Evolutionary conservation across 352 stramenopile genomes (phyloP), one percentile per base, ranked within the genome.

Genomic region (Aphanomyces astaci): DNA sequence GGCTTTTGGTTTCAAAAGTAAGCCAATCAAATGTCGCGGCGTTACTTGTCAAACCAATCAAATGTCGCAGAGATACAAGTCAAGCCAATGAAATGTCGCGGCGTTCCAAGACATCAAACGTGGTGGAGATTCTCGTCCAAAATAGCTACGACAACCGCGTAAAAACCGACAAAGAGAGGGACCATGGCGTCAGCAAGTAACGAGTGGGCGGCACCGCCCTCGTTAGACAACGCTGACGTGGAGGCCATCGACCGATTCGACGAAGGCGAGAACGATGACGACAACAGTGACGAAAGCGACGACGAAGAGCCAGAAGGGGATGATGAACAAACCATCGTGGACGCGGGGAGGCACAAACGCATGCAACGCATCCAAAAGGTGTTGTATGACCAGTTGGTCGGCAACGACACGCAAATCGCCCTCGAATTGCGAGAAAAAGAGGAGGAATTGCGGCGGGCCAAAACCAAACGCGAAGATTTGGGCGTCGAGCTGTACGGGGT

Each of bases 401-500:
- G 82, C 32, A 92, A 91, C 33, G 82, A 93, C 70, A 75, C 86
- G 64, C 81, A 82, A 27, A 59, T 93, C 27, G 78, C 77, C 46
- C 76, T 91, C 11, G 84, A 92, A 63, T 72, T 92, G 43, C 82
- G 82, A 22, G 82, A 91, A 63, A 90, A 88, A 59, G 81, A 91
- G 51, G 84, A 90, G 45, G 84, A 92, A 52, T 71, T 91, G 2
- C 76, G 77, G 43, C 79, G 83, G 9, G 73, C 83, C 40, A 90
- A 89, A 70, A 71, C 80, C 52, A 70, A 77, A 40, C 86, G 94
- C 22, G 94, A 98, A 73, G 81, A 95, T 66, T 76, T 95, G 4
- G 94, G 92, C 64, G 92, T 98, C 48, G 77, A 94, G 59, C 76
- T 98, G 28, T 98, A 98, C 67, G 88, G 89, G 19, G 80, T 98